Conservation (phyloP, 345 rosid genomes). For the Salix caprea region DNA sequence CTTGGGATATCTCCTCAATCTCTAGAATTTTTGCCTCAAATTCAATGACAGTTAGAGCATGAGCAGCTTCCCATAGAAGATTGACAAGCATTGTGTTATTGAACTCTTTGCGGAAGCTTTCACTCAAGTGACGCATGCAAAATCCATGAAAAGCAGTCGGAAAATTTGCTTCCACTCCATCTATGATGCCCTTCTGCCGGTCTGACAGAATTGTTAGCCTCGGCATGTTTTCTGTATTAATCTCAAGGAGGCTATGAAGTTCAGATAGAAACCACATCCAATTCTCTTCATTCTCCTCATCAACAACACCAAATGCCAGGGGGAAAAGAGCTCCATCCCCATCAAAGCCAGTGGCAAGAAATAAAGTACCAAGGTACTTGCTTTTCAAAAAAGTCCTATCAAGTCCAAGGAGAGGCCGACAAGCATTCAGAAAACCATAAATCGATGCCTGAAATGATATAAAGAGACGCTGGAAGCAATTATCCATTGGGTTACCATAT, state of each 20-base stretch:
- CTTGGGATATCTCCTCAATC: slow-evolving; percentile 88
- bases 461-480: slow-evolving; percentile 91
- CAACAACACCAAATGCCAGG: slow-evolving; percentile 88
- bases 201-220: slow-evolving; percentile 92
- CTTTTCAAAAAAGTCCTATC: slow-evolving; percentile 84
- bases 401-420: slow-evolving; percentile 89
- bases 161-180: slow-evolving; percentile 86
- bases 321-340: slow-evolving; percentile 96
- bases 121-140: slow-evolving; percentile 93
- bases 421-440: slow-evolving; percentile 90
- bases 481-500: slow-evolving; percentile 65
- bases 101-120: slow-evolving; percentile 89
- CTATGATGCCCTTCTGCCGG: slow-evolving; percentile 80
- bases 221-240: slow-evolving; percentile 95
- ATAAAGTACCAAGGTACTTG: slow-evolving; percentile 88
- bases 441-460: slow-evolving; percentile 97
- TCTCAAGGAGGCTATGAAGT: slow-evolving; percentile 86
- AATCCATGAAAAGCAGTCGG: slow-evolving; percentile 98
- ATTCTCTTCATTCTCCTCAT: slow-evolving; percentile 92
- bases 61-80: slow-evolving; percentile 94
- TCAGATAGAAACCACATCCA: slow-evolving; percentile 99
- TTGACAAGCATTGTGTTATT: slow-evolving; percentile 87
- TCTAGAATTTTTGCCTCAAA: slow-evolving; percentile 84
- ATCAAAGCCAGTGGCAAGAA: slow-evolving; percentile 92
- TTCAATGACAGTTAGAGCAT: slow-evolving; percentile 81